Evolutionary conservation across 2,329 filamentous ascomycete species (phyloP).

Genomic region (Sclerotinia spermophila): DNA sequence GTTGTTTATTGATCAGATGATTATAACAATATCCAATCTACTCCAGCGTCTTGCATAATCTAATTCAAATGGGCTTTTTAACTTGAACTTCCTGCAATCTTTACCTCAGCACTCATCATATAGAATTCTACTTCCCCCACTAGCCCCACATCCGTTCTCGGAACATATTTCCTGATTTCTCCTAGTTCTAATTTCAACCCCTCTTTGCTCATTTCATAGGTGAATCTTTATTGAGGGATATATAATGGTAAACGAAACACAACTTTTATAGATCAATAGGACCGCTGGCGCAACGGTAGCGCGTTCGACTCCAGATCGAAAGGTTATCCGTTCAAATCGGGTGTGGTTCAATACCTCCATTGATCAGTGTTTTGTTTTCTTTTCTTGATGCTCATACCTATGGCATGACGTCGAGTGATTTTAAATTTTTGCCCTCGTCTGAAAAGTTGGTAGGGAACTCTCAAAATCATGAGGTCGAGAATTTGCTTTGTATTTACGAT

Average conservation of each 20-base stretch:
- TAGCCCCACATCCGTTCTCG: constrained; percentile 2
- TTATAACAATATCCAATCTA: background rate
- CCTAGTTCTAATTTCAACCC: background rate
- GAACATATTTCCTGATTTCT: background rate
- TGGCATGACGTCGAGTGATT: background rate
- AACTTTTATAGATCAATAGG: rapidly evolving
- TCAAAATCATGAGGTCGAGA: background rate
- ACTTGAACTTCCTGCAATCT: background rate
- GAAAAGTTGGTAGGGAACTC: too few species aligned
- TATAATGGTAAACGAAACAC: rapidly evolving
- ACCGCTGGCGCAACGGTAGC: constrained; percentile 30
- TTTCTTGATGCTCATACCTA: too few species aligned
- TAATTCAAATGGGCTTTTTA: too few species aligned
- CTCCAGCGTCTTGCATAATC: background rate
- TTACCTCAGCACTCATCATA: background rate
- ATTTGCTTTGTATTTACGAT: background rate
- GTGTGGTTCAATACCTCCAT: constrained; percentile 29
- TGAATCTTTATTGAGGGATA: rapidly evolving
- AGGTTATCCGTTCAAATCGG: constrained; percentile 38
- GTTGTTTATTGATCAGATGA: background rate
- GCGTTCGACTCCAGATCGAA: constrained; percentile 36
- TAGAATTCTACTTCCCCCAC: background rate
- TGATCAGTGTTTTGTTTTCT: background rate
- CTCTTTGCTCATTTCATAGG: background rate
- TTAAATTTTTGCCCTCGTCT: background rate